Evolutionary conservation across 2,329 filamentous ascomycete genomes (phyloP), one percentile per base, ranked within the genome.

Genomic region (Zymoseptoria passerinii): DNA sequence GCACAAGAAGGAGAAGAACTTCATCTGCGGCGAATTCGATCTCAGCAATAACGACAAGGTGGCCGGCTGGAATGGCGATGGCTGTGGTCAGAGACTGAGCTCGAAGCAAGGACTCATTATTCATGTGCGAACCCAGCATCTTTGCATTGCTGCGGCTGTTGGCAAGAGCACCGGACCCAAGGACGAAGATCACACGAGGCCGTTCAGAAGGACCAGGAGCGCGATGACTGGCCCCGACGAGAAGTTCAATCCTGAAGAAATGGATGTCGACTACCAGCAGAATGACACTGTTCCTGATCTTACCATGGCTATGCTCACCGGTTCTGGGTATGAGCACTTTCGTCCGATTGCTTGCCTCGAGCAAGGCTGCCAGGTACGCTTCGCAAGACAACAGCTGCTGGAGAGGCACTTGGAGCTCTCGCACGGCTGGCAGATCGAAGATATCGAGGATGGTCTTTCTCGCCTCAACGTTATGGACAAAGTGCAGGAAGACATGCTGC

Each of bases 31-130:
- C 16, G 75, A 85, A 52, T 81, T 84, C 9, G 83, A 87, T 64
- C 75, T 91, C 1, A 80, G 77, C n/a, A 77, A 77, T 7, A 83
- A 83, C 50, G 75, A 69, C 19, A 74, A 76, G 50, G 67, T 94
- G 1, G 73, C 76, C 8, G 77, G 73, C 5, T 95, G 90, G 87
- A 77, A 82, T 58, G 81, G 80, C 20, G 74, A 80, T 8, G 79
- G 84, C 54, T 97, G 92, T 68, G 88, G 87, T 1, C 82, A 84
- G 61, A 81, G 81, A 40, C 94, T 95, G 68, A 82, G 83, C 59
- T 88, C 87, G 61, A 96, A 95, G 72, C 81, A 83, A 18, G 85
- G 84, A 28, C 80, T 96, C 0, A 88, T 92, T 71, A 88, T 94
- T 64, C 92, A 97, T 70, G 81, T 96, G 50, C 85, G 89, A 19